A percentile compares a stretch with the other conserved stretches of the same genome.
These are phyloP conservation scores for Allomyces macrogynus DNA, from an alignment of 192 early-diverging fungal genomes.

Conservation along the genomic window DNA sequence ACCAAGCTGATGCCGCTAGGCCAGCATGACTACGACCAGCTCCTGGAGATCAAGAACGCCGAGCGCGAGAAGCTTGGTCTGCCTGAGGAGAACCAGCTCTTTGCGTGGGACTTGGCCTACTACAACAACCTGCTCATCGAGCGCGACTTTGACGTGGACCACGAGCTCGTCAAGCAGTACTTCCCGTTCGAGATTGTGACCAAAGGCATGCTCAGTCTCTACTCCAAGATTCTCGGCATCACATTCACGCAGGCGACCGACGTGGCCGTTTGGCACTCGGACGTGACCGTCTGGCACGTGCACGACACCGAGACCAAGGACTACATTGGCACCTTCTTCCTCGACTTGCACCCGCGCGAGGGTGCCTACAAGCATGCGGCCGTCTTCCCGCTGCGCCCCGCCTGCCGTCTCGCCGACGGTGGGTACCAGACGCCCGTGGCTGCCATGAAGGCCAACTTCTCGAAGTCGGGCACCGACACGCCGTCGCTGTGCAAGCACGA, in stretches of 20 bases:
- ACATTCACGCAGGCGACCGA: conserved; percentile 40
- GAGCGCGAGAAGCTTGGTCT: conserved; percentile 18
- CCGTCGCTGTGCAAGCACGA: conserved; percentile 60
- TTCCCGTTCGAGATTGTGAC: conserved; percentile 46
- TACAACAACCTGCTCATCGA: conserved; percentile 51
- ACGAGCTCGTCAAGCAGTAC: conserved; percentile 60
- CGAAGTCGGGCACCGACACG: conserved; percentile 36
- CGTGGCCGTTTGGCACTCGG: conserved; percentile 48
- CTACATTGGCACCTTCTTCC: conserved; percentile 51
- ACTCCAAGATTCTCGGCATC: conserved; percentile 49
- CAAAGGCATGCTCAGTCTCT: conserved; percentile 48
- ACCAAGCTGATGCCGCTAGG: conserved; percentile 31
- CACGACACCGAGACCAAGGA: conserved; percentile 23
- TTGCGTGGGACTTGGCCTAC: conserved; percentile 54
- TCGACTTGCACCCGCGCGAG: conserved; percentile 55
- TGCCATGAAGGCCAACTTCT: conserved; percentile 52
- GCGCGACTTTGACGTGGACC: conserved; percentile 49
- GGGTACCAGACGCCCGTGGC: conserved; percentile 37
- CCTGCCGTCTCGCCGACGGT: conserved; percentile 31
- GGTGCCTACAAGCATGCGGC: conserved; percentile 63
- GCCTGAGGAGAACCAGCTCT: conserved; percentile 23
- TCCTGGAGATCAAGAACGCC: conserved; percentile 41
- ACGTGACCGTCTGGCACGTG: conserved; percentile 57
- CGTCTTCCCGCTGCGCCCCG: conserved; percentile 51
- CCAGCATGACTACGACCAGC: conserved; percentile 30